Conservation (phyloP, 192 early-diverging fungal genomes). For the Bifiguratus adelaidae region DNA sequence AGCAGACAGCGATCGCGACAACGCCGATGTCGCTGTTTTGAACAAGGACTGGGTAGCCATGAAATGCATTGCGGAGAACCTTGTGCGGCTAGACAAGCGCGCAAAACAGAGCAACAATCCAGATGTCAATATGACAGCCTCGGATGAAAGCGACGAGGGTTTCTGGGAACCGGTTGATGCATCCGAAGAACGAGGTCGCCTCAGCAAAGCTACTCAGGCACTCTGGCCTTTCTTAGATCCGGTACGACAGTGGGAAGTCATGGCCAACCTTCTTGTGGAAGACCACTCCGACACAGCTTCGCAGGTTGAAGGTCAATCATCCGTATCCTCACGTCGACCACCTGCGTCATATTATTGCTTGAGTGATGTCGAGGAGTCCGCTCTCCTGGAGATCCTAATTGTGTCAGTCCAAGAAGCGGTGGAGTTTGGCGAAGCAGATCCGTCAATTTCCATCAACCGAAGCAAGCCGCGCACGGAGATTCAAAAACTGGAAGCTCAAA, state of each 20-base stretch:
- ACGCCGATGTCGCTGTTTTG: slow-evolving; percentile 3
- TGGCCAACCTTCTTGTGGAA: slow-evolving; percentile 32
- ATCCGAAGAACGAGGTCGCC: neutral
- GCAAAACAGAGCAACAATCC: slow-evolving; percentile 1
- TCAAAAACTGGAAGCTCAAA: slow-evolving; percentile 17
- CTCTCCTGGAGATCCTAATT: slow-evolving; percentile 35
- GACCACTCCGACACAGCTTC: slow-evolving; percentile 10
- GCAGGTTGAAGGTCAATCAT: neutral
- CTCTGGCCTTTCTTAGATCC: neutral
- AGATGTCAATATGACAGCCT: neutral
- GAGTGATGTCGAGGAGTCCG: slow-evolving; percentile 39
- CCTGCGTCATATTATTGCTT: slow-evolving; percentile 27
- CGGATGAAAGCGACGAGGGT: neutral
- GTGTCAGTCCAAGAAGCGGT: slow-evolving; percentile 20
- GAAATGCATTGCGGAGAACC: slow-evolving; percentile 30
- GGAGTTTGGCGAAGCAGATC: no score
- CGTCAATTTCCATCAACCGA: no score
- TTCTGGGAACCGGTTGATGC: neutral
- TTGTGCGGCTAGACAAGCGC: slow-evolving; percentile 23
- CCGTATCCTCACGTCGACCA: neutral
- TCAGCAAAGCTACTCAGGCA: neutral
- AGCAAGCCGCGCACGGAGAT: slow-evolving; percentile 9
- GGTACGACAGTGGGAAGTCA: slow-evolving; percentile 30
- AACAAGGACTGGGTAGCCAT: slow-evolving; percentile 30
- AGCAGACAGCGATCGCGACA: neutral